These are phyloP conservation scores for Pseudodiploospora longispora DNA, from an alignment of 2,329 filamentous ascomycete species.

Conservation along the genomic window DNA sequence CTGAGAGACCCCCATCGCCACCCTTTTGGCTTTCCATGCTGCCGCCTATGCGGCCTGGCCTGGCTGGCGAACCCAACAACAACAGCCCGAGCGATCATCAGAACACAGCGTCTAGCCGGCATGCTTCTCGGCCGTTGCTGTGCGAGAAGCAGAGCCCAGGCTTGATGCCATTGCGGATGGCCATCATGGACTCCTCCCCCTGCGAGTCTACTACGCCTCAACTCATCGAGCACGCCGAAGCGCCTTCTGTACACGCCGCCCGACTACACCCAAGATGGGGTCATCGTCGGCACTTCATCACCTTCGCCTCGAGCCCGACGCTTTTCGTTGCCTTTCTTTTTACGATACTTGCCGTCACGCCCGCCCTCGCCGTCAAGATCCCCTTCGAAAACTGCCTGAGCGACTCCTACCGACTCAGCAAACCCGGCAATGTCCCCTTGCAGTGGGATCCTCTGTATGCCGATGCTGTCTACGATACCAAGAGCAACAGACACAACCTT, in stretches of 20 bases:
- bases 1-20: slow-evolving; percentile 7
- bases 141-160: slow-evolving; percentile 1
- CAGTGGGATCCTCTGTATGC: slow-evolving; percentile 75
- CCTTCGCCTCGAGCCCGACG: slow-evolving; percentile 9
- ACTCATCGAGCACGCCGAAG: slow-evolving; percentile 2
- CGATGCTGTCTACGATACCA: slow-evolving; percentile 63
- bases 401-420: slow-evolving; percentile 46
- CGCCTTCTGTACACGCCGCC: slow-evolving; percentile 1
- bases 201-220: neutral
- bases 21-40: slow-evolving; percentile 6
- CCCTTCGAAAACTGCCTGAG: slow-evolving; percentile 79
- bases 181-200: neutral
- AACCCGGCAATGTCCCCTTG: slow-evolving; percentile 45
- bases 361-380: slow-evolving; percentile 57
- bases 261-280: slow-evolving; percentile 3
- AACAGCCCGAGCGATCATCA: slow-evolving; percentile 1
- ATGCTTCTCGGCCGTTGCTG: slow-evolving; percentile 3
- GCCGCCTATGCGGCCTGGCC: slow-evolving; percentile 4
- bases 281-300: neutral
- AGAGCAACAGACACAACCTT: slow-evolving; percentile 54
- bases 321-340: slow-evolving; percentile 31
- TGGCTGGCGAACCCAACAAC: slow-evolving; percentile 6
- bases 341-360: slow-evolving; percentile 28
- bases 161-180: neutral
- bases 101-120: neutral